Evolutionary conservation across 306 rosid genomes (phyloP), one percentile per base, ranked within the genome.

Genomic region (Vachellia collinsii): DNA sequence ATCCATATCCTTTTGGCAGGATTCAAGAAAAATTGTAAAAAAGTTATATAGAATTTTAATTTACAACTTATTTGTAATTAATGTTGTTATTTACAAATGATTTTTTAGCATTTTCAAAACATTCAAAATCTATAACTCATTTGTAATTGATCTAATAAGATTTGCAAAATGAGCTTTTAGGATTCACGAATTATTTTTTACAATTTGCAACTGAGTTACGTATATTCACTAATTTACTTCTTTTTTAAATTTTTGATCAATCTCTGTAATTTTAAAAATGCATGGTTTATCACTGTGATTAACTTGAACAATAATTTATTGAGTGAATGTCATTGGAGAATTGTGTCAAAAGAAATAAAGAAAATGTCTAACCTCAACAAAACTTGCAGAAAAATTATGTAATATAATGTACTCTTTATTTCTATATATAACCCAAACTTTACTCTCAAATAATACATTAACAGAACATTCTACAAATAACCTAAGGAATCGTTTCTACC

Each of bases 371-470:
- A 44, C 11, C 13, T 44, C 48, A 44, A 44, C 48, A 44, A 44
- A 44, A 44, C 4, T 11, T 9, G 4, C 12, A 44, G 48, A 44
- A 44, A 44, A 44, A 11, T 8, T 54, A 51, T 17, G 23, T 51
- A 51, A 8, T 7, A 3, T 56, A 53, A 1, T 7, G 22, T 53
- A 20, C 11, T 51, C 22, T 54, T 56, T 20, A 56, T 56, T 56
- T 0, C 22, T 10, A 9, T 58, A 58, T 22, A 58, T 8, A 8
- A 58, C 36, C 10, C 34, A 3, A 58, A 58, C 0, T 63, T n/a
- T 25, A 41, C 36, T 65, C 80, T 68, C 72, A 61, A 1, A 75
- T 56, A 1, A 75, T 56, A 80, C 39, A 53, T 46, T 6, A 74
- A 64, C 48, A n/a, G n/a, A n/a, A n/a, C n/a, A n/a, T n/a, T n/a